These are phyloP conservation scores for Trichocladium antarcticum DNA, from an alignment of 495 filamentous ascomycete species.

Conservation along the genomic window DNA sequence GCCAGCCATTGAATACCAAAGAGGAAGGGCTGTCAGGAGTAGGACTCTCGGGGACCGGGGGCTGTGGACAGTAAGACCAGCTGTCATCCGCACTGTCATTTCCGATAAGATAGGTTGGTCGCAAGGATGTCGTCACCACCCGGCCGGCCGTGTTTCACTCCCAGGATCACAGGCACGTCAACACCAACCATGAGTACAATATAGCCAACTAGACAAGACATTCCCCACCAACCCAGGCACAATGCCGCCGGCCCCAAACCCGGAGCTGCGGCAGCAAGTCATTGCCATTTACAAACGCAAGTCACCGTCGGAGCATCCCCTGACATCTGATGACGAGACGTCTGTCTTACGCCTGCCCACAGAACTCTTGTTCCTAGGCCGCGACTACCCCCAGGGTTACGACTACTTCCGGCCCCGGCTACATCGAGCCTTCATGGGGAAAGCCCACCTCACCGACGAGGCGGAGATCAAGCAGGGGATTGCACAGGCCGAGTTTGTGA, in stretches of 20 bases:
- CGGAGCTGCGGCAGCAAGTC: slow-evolving; percentile 63
- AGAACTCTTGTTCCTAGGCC: slow-evolving; percentile 79
- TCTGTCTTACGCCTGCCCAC: no score
- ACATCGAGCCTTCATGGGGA: slow-evolving; percentile 72
- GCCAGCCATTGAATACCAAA: no score
- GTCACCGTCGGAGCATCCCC: slow-evolving; percentile 6
- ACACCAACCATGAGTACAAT: neutral
- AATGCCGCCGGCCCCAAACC: slow-evolving; percentile 28
- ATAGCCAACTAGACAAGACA: neutral
- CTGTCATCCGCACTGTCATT: neutral
- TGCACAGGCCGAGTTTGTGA: slow-evolving; percentile 71
- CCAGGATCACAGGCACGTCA: no score
- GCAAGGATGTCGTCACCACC: no score
- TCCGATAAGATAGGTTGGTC: neutral
- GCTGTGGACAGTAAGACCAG: no score
- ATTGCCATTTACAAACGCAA: slow-evolving; percentile 86
- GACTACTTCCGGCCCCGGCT: slow-evolving; percentile 70
- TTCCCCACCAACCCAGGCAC: neutral
- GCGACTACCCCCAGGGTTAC: slow-evolving; percentile 80
- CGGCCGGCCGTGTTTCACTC: no score
- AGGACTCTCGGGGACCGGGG: no score
- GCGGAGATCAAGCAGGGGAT: slow-evolving; percentile 66
- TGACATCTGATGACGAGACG: no score
- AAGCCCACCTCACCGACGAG: slow-evolving; percentile 58
- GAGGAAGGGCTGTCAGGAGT: no score